Evolutionary conservation across 2,329 filamentous ascomycete genomes (phyloP), one percentile per base, ranked within the genome.

Genomic region (Magnaporthales sp.): DNA sequence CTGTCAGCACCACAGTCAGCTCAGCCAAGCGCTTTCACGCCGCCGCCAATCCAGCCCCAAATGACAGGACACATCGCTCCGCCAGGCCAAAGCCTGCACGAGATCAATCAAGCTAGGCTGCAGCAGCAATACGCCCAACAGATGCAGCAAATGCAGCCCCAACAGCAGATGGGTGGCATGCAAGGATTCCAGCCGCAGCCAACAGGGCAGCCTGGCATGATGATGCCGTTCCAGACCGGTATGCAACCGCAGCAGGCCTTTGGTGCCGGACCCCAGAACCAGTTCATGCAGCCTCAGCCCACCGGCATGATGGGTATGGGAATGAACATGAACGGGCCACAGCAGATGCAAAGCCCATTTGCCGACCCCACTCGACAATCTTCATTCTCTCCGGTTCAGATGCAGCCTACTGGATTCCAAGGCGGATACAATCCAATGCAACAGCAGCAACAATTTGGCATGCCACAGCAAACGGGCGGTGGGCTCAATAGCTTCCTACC

Each of bases 1-100:
- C 83, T 95, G 13, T 97, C 94, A 56, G 94, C 95, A 54, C 94
- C 95, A 29, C 91, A 92, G 75, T 91, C 92, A 66, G 89, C 86
- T 64, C 90, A 90, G 74, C 87, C 88, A 62, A 93, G 84, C 76
- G 84, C 83, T 4, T 95, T 96, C 75, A 85, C 85, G 8, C 86
- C 90, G 22, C 87, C 91, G 64, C 88, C 91, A 19, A 78, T 97
- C 71, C 89, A 93, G 75, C 88, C 92, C 65, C 94, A 97, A 75
- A 86, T 93, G 77, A 97, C 95, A 5, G 93, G 94, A 80, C 87
- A 87, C 69, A 81, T 91, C 67, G 89, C 91, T 30, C 86, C 89
- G 31, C 85, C 86, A 3, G 91, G 92, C 13, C 91, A 94, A 76
- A 94, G 89, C 75, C 75, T 96, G 71, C 84, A 88, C 51, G 91